Evolutionary conservation across 2,329 filamentous ascomycete genomes (phyloP), one percentile per base, ranked within the genome.

Genomic region (Nemania sp.): DNA sequence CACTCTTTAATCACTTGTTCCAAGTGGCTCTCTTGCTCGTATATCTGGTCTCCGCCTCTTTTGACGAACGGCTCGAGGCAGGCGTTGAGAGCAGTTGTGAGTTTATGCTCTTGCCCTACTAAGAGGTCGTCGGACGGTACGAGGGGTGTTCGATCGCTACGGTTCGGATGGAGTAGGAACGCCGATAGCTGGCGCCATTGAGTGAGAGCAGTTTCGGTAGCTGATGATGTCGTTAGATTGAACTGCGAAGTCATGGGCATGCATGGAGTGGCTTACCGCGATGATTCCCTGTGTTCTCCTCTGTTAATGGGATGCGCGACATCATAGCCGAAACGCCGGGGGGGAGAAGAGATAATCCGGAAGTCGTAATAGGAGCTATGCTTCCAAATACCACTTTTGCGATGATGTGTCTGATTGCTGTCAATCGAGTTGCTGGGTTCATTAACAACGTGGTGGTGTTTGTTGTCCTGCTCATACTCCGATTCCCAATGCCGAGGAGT

Each of bases 101-200:
- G 62, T 12, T 61, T 52, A 1, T 60, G 52, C 3, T 72, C 72
- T 49, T 72, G 67, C 2, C 64, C 63, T 2, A 65, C 60, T 30
- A 67, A 59, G 7, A 62, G 57, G 9, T 67, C 59, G 11, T 69
- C 62, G 12, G 63, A 59, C 0, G 66, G 64, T 0, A 61, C 57
- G 9, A 77, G 63, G 3, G 72, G 57, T 2, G 69, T 72, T 8
- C 73, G 66, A 44, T 72, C 67, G 52, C 64, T 69, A 31, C 72
- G 73, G 17, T 48, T 59, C 0, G 73, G 68, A 50, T 76, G 72
- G 9, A 77, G 70, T 6, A 78, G 64, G 50, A 75, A 75, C 14
- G 71, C 70, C 5, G 75, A 73, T 14, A 77, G 64, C n/a, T 64
- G 68, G 28, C 74, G 72, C 75, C 75, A 77, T 57, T 67, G 66